These are phyloP conservation scores for Obba rivulosa DNA, from an alignment of 768 basidiomycete species.

Conservation along the genomic window DNA sequence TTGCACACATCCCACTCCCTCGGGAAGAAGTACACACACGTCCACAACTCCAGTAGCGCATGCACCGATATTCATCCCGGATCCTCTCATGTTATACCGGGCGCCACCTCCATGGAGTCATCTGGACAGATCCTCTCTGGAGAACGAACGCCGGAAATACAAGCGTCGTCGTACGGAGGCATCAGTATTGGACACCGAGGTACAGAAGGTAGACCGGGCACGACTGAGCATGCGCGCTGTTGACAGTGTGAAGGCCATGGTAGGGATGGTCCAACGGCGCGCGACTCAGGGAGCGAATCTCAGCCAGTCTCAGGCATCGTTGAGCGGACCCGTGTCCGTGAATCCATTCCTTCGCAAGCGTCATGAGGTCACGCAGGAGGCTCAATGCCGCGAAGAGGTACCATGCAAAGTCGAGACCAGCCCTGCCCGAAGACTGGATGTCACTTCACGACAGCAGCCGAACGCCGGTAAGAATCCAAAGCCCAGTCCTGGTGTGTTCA, in stretches of 20 bases:
- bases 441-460: no score
- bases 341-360: constrained; percentile 2
- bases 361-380: no score
- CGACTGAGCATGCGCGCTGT: constrained; percentile 7
- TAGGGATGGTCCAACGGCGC: constrained; percentile 7
- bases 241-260: constrained; percentile 7
- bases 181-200: background rate
- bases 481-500: no score
- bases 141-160: background rate
- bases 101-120: constrained; percentile 17
- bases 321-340: no score
- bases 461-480: no score
- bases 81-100: constrained; percentile 16
- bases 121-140: constrained; percentile 2
- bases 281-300: background rate
- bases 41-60: background rate
- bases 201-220: constrained; percentile 3
- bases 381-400: no score
- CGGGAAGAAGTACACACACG: no score
- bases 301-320: no score
- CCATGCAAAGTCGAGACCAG: no score
- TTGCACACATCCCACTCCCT: no score
- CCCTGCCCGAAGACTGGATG: no score
- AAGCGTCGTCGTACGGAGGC: background rate
- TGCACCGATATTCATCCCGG: background rate